Evolutionary conservation across 495 filamentous ascomycete genomes (phyloP).

Genomic region (Aspergillus wentii): DNA sequence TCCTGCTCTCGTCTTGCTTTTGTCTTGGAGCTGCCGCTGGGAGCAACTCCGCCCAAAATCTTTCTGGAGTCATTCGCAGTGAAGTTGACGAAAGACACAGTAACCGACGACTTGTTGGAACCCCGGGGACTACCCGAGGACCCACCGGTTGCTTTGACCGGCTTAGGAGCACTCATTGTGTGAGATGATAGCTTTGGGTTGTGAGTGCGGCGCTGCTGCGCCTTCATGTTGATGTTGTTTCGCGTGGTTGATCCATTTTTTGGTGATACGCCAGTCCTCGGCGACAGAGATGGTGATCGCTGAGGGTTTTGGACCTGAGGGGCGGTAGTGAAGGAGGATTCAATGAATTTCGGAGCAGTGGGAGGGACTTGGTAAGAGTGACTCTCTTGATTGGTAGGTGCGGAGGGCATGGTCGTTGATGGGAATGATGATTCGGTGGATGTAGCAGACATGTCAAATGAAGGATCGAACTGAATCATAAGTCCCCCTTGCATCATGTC

Average conservation of each 20-base stretch:
- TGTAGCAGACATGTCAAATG: constrained; percentile 32
- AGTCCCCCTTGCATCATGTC: constrained; percentile 40
- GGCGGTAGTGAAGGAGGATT: constrained; percentile 21
- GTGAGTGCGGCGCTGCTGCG: constrained; percentile 25
- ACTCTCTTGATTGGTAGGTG: constrained; percentile 10
- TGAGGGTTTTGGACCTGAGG: constrained; percentile 23
- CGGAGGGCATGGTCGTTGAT: constrained; percentile 21
- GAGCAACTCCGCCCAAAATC: constrained; percentile 88
- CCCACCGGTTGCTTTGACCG: constrained; percentile 18
- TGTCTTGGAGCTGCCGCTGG: constrained; percentile 86
- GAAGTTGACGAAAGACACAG: constrained; percentile 83
- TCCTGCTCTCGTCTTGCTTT: constrained; percentile 87
- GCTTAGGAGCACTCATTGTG: constrained; percentile 31
- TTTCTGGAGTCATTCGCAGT: constrained; percentile 75
- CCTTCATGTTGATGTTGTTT: constrained; percentile 16
- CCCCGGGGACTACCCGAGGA: constrained; percentile 28
- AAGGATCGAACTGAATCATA: constrained; percentile 43
- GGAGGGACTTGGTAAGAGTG: constrained; percentile 16
- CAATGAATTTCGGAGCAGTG: constrained; percentile 23
- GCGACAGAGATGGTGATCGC: constrained; percentile 38
- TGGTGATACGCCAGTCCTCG: constrained; percentile 25
- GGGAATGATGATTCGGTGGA: constrained; percentile 23
- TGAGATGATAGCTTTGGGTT: constrained; percentile 34
- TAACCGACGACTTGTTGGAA: constrained; percentile 32
- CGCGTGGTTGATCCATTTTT: constrained; percentile 11